Evolutionary conservation across 371 early-diverging fungal genomes (phyloP), one percentile per base, ranked within the genome.

Genomic region (Mortierella sp.): DNA sequence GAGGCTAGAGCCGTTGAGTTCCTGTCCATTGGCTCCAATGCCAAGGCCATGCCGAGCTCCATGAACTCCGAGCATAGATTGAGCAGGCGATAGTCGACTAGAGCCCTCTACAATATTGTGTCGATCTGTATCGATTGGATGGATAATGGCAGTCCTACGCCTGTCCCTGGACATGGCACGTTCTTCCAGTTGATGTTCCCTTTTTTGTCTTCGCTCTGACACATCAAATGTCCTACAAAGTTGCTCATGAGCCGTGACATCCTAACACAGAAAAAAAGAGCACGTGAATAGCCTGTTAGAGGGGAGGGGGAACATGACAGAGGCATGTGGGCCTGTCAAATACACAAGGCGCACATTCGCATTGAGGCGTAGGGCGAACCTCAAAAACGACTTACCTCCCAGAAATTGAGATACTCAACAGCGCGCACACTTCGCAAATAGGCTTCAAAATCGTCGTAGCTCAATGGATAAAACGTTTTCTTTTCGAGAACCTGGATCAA

Each of bases 221-320:
- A 76, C 64, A 30, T 62, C 62, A 57, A 76, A 76, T n/a, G 77
- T 68, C 66, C 67, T 71, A 52, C 77, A 76, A 1, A 76, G 66
- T 30, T 76, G 77, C 23, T 76, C 77, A 68, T 76, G 77, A 1
- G 77, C 77, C 25, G 72, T 68, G 26, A 76, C 77, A 52, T 76
- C 77, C 77, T 76, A 63, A 16, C 5, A n/a, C n/a, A n/a, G n/a
- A n/a, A n/a, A n/a, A n/a, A n/a, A n/a, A 9, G 9, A 9, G 9
- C 37, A 37, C 37, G 37, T 37, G 37, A 37, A 37, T 37, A 9
- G 37, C 3, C n/a, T 37, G 37, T 3, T 37, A 9, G 37, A 5
- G 3, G 9, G 37, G 37, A 9, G 9, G 37, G 37, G 37, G 9
- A 37, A 9, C 37, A 37, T 37, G 37, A 37, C 9, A 5, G 37